A percentile compares a stretch with the other conserved stretches of the same genome.
Evolutionary conservation across 1,284 basidiomycete genomes (phyloP).

Genomic region (Cutaneotrichosporon curvatum): DNA sequence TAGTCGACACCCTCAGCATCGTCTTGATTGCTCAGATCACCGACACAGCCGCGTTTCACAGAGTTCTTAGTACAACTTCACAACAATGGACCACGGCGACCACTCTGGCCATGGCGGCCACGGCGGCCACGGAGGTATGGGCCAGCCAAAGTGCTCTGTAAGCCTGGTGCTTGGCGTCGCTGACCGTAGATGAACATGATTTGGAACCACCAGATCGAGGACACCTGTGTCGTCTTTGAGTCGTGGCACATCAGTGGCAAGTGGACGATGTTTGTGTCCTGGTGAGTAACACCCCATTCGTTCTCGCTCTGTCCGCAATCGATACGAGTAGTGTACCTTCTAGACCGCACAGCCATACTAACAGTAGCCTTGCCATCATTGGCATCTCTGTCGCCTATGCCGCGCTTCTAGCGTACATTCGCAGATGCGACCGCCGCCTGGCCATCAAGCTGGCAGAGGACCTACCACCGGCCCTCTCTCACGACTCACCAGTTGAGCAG

Average conservation of each 20-base stretch:
- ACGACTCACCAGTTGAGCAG: slow-evolving; percentile 16
- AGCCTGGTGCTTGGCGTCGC: background rate
- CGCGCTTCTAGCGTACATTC: slow-evolving; percentile 30
- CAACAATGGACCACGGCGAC: slow-evolving; percentile 17
- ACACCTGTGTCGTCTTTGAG: slow-evolving; percentile 41
- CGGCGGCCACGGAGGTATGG: slow-evolving; percentile 6
- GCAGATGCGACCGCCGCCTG: slow-evolving; percentile 29
- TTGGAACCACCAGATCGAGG: slow-evolving; percentile 43
- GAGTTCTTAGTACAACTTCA: background rate
- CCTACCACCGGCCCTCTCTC: slow-evolving; percentile 18
- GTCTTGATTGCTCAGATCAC: too few relatives aligned
- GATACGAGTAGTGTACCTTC: too few relatives aligned
- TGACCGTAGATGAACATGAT: slow-evolving; percentile 46
- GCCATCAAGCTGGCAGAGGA: slow-evolving; percentile 25
- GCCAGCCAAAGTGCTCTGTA: slow-evolving; percentile 15
- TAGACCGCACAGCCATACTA: too few relatives aligned
- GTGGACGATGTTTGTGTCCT: slow-evolving; percentile 40
- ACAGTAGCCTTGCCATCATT: slow-evolving; percentile 29
- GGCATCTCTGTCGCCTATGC: slow-evolving; percentile 39
- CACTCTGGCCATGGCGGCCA: slow-evolving; percentile 11
- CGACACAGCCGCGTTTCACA: too few relatives aligned
- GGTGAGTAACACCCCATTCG: slow-evolving; percentile 16
- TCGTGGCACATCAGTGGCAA: slow-evolving; percentile 41
- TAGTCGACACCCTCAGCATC: too few relatives aligned
- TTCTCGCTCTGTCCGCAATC: too few relatives aligned